Evolutionary conservation across 2,329 filamentous ascomycete species (phyloP).

Genomic region (Cercospora zeae-maydis): DNA sequence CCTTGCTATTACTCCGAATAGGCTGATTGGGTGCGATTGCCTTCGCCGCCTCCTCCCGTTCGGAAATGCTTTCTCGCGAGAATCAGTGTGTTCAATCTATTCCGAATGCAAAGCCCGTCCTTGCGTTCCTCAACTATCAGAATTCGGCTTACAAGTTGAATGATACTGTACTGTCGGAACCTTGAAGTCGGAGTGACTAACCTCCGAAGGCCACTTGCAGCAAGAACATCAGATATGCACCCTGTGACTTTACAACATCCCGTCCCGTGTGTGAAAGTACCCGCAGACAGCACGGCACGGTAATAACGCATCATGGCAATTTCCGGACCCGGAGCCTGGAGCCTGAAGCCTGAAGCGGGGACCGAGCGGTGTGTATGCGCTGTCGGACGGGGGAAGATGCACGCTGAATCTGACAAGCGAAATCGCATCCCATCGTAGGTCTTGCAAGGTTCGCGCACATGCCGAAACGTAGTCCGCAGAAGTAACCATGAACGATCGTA

Average conservation of each 20-base stretch:
- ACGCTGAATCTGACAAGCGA: neutral
- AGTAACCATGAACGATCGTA: neutral
- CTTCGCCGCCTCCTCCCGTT: too few species aligned
- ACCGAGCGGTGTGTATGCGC: neutral
- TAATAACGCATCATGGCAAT: neutral
- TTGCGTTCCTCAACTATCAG: too few species aligned
- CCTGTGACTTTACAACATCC: neutral
- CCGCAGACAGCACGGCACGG: neutral
- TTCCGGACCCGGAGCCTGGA: too few species aligned
- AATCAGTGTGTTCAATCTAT: too few species aligned
- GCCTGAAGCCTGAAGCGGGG: neutral
- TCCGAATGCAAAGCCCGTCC: too few species aligned
- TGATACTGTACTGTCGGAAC: too few species aligned
- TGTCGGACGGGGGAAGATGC: neutral
- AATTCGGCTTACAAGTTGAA: too few species aligned
- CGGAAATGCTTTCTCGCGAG: too few species aligned
- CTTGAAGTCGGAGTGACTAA: neutral
- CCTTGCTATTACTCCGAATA: neutral
- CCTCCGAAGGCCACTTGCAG: neutral
- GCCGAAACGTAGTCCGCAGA: neutral
- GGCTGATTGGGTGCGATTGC: neutral
- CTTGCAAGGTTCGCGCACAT: neutral
- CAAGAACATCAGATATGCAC: neutral
- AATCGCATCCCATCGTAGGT: neutral
- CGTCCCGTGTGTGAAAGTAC: neutral